phyloP scores from a whole-genome alignment of 768 basidiomycete genomes.

The Phanerochaete carnosa region DNA sequence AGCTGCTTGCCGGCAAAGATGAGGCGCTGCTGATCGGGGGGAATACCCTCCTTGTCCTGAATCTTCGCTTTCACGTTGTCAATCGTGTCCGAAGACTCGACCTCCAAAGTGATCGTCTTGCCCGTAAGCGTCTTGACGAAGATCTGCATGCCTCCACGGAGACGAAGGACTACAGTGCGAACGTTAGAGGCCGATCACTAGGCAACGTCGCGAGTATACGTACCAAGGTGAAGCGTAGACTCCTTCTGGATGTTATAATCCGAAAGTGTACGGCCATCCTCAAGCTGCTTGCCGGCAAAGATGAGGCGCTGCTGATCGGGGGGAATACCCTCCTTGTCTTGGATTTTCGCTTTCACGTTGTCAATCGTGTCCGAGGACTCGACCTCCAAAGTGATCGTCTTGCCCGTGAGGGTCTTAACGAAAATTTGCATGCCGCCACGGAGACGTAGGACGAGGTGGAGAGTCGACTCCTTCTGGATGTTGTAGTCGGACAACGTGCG shows the following conservation, averaged over 20 bases:
- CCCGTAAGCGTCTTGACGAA: conserved; percentile 87
- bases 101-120: conserved; percentile 93
- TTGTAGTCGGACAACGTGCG: conserved; percentile 90
- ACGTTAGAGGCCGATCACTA: not conserved
- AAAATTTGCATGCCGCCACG: conserved; percentile 93
- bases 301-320: conserved; percentile 88
- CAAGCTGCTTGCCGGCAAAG: conserved; percentile 93
- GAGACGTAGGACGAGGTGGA: conserved; percentile 79
- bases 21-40: conserved; percentile 84
- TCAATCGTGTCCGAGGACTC: conserved; percentile 94
- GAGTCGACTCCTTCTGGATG: conserved; percentile 87
- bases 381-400: conserved; percentile 91
- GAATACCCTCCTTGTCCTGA: conserved; percentile 81
- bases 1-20: conserved; percentile 95
- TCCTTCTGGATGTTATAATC: conserved; percentile 85
- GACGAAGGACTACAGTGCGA: conserved; percentile 52
- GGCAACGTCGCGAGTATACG: conserved; percentile 12
- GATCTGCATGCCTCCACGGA: conserved; percentile 92
- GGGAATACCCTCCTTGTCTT: conserved; percentile 81
- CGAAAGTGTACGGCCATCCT: conserved; percentile 85
- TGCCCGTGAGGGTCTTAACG: conserved; percentile 84
- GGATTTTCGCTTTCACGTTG: conserved; percentile 82
- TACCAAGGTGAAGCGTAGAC: conserved; percentile 52
- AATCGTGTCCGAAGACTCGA: conserved; percentile 91
- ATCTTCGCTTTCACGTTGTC: conserved; percentile 87